These are phyloP conservation scores for Zarea fungicola DNA, from an alignment of 2,329 filamentous ascomycete species.

Conservation along the genomic window DNA sequence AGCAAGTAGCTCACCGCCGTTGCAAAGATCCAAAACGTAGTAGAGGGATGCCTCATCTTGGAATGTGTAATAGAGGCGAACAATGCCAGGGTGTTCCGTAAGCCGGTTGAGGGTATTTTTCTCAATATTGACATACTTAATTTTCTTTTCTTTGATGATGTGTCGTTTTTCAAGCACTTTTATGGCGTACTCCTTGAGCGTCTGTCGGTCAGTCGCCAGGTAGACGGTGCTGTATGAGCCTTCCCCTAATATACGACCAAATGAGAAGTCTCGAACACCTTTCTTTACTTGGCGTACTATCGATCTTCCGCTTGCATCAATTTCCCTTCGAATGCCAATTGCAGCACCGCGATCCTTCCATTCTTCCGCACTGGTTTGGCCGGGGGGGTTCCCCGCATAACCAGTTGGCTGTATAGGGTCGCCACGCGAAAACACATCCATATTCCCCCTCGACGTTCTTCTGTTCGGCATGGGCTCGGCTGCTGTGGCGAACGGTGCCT, in stretches of 20 bases:
- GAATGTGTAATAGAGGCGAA: conserved; percentile 96
- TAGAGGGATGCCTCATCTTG: conserved; percentile 95
- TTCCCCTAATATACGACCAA: conserved; percentile 85
- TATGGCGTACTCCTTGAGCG: conserved; percentile 92
- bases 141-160: conserved; percentile 99
- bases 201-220: conserved; percentile 87
- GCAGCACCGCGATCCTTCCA: conserved; percentile 97
- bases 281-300: conserved; percentile 87
- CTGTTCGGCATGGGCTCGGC: conserved; percentile 50
- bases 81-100: conserved; percentile 93
- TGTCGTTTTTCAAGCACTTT: conserved; percentile 98
- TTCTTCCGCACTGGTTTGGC: conserved; percentile 54
- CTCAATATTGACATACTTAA: conserved; percentile 99
- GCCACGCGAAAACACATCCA: neutral
- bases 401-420: neutral
- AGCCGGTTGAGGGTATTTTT: conserved; percentile 95
- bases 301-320: conserved; percentile 78
- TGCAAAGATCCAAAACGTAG: conserved; percentile 92
- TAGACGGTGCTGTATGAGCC: conserved; percentile 97
- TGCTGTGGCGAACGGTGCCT: neutral
- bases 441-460: neutral
- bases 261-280: conserved; percentile 93
- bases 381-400: conserved; percentile 19
- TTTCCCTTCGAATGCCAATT: conserved; percentile 72
- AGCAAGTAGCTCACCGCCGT: conserved; percentile 84